A percentile compares a stretch with the other conserved stretches of the same genome.
phyloP scores from a whole-genome alignment of 495 filamentous ascomycete genomes.

The Parathielavia hyrcaniae region DNA sequence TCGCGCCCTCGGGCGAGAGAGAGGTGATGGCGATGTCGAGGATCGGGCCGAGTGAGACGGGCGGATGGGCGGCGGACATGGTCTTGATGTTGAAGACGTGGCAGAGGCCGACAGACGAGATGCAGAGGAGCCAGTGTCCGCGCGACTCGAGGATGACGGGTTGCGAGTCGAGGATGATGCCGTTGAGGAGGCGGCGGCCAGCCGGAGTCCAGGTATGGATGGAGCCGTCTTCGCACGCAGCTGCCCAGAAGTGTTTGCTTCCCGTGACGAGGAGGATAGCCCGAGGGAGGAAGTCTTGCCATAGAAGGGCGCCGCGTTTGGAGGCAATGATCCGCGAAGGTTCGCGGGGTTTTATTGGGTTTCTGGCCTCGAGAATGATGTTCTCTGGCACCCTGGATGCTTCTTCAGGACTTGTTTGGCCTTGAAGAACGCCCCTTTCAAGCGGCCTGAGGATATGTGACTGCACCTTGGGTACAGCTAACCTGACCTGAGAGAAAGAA shows the following conservation, averaged over 20 bases:
- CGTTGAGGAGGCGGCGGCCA: slow-evolving; percentile 77
- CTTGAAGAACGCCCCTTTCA: slow-evolving; percentile 45
- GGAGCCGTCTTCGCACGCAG: slow-evolving; percentile 88
- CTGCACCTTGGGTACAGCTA: slow-evolving; percentile 85
- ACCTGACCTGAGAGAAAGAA: slow-evolving; percentile 72
- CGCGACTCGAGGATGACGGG: slow-evolving; percentile 88
- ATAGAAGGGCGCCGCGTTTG: slow-evolving; percentile 75
- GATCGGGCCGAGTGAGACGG: slow-evolving; percentile 81
- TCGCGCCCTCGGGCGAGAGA: slow-evolving; percentile 63
- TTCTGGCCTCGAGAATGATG: slow-evolving; percentile 45
- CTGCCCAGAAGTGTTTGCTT: slow-evolving; percentile 84
- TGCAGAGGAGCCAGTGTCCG: slow-evolving; percentile 80
- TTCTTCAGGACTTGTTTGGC: slow-evolving; percentile 48
- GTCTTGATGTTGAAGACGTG: slow-evolving; percentile 90
- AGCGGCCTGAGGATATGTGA: slow-evolving; percentile 66
- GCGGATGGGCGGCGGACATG: slow-evolving; percentile 79
- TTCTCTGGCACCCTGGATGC: slow-evolving; percentile 56
- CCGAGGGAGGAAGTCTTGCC: slow-evolving; percentile 87
- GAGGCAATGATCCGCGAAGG: slow-evolving; percentile 76
- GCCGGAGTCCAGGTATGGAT: slow-evolving; percentile 91
- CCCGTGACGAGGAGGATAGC: slow-evolving; percentile 81
- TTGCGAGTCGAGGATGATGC: slow-evolving; percentile 81
- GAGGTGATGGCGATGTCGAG: slow-evolving; percentile 69
- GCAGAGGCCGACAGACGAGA: slow-evolving; percentile 81
- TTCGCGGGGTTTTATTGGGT: slow-evolving; percentile 58